phyloP scores from a whole-genome alignment of 108 stramenopile genomes.

The Stephanodiscus minutulus region DNA sequence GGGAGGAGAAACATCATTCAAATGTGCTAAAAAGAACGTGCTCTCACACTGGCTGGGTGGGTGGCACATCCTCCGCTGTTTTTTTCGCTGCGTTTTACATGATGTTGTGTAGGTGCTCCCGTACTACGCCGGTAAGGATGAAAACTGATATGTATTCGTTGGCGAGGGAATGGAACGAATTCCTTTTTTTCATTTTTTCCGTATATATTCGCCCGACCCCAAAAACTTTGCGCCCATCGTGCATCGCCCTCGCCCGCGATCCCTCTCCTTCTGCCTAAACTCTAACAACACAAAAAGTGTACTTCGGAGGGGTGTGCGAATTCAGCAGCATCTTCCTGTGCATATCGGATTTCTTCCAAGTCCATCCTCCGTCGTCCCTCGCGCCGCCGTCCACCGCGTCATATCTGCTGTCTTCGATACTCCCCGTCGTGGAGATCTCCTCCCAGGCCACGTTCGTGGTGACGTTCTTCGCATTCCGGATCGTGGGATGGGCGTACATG shows the following conservation, averaged over 20 bases:
- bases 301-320: slow-evolving; percentile 67
- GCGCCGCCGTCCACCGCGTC: slow-evolving; percentile 17
- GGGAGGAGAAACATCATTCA: no score
- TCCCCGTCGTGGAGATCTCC: slow-evolving; percentile 11
- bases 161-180: no score
- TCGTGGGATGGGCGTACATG: slow-evolving; percentile 49
- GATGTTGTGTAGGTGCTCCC: slow-evolving; percentile 3
- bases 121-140: slow-evolving; percentile 23
- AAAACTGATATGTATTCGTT: no score
- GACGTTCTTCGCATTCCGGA: slow-evolving; percentile 52
- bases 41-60: no score
- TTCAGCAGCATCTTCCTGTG: slow-evolving; percentile 65
- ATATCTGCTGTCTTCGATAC: slow-evolving; percentile 5
- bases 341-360: slow-evolving; percentile 56
- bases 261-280: neutral
- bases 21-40: no score
- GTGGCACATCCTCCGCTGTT: neutral
- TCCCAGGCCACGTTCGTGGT: slow-evolving; percentile 44
- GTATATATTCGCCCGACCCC: no score
- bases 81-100: neutral
- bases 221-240: no score
- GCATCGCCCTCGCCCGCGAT: no score
- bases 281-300: slow-evolving; percentile 46
- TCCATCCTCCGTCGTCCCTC: slow-evolving; percentile 53
- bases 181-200: neutral